Evolutionary conservation across 495 filamentous ascomycete species (phyloP).

Genomic region (Podospora bellae-mahoneyi): DNA sequence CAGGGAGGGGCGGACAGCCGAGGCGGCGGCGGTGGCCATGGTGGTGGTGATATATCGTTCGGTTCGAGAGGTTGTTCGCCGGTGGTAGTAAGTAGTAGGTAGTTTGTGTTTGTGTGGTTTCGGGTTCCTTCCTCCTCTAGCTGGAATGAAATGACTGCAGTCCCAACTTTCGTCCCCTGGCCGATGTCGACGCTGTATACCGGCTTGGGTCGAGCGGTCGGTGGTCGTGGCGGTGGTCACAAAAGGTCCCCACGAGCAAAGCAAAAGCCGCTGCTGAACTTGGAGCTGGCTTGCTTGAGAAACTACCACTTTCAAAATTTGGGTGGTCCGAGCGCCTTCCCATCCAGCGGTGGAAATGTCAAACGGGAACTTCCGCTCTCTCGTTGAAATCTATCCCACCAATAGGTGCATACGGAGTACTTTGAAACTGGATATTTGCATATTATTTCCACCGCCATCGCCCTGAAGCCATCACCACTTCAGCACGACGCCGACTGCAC

Average conservation of each 20-base stretch:
- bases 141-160: not conserved
- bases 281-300: not conserved
- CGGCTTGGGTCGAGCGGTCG: no score
- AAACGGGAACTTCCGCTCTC: not conserved
- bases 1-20: constrained; percentile 45
- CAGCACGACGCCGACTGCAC: no score
- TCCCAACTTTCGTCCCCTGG: not conserved
- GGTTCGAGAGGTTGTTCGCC: not conserved
- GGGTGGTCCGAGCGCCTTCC: constrained; percentile 30
- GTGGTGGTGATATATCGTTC: not conserved
- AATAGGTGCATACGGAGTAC: not conserved
- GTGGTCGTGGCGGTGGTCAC: not conserved
- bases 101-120: not conserved
- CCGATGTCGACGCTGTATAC: not conserved
- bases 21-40: constrained; percentile 40
- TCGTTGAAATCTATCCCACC: not conserved
- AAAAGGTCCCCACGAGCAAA: not conserved
- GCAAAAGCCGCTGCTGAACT: not conserved
- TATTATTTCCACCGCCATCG: not conserved
- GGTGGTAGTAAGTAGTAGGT: not conserved
- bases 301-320: constrained; percentile 29
- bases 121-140: not conserved
- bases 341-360: not conserved
- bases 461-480: not conserved
- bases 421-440: not conserved